Base-by-base conservation (phyloP, 192 early-diverging fungal species). In the Coemansia furcata region DNA sequence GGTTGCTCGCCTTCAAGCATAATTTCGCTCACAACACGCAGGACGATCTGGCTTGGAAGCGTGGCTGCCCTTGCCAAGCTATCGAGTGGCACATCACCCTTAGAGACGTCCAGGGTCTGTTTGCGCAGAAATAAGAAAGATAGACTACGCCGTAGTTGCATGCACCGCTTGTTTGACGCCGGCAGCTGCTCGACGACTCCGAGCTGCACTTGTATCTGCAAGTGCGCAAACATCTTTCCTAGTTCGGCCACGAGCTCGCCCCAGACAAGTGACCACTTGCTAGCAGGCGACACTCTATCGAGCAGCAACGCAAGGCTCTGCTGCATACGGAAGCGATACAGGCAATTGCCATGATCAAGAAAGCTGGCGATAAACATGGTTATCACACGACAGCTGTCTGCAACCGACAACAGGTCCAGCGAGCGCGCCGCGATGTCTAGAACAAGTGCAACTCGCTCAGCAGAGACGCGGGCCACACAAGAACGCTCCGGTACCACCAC, bases 1-100 rank as follows among this genome's bases (percentile, higher is more conserved):
- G 72, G 70, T 23, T 47, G 39, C 43, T 60, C 64, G 33, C 47
- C 40, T 3, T 62, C 6, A 36, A 71, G 73, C 43, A 81, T 68
- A 59, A 76, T 63, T 44, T 77, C 74, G 61, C 74, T 49, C n/a
- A 67, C 74, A 35, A 71, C 61, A n/a, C 74, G 74, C 61, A 77
- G 29, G 30, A 68, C 50, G n/a, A 77, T 71, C 47, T 77, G 74
- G 39, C 60, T 39, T 2, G 66, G 78, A 15, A 73, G 68, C 29
- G 47, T 61, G 1, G 52, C 72, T 10, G 58, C 49, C 1, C 21
- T 59, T 7, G 62, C 65, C 61, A 77, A 42, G 29, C 58, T 60
- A 3, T 55, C 39, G 29, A 67, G 11, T 10, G 62, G 37, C 14
- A 64, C 33, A 12, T 52, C 55, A 1, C 21, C 39, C 59, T 62